phyloP scores from a whole-genome alignment of 2,329 filamentous ascomycete species.

The Pseudogymnoascus sp. region DNA sequence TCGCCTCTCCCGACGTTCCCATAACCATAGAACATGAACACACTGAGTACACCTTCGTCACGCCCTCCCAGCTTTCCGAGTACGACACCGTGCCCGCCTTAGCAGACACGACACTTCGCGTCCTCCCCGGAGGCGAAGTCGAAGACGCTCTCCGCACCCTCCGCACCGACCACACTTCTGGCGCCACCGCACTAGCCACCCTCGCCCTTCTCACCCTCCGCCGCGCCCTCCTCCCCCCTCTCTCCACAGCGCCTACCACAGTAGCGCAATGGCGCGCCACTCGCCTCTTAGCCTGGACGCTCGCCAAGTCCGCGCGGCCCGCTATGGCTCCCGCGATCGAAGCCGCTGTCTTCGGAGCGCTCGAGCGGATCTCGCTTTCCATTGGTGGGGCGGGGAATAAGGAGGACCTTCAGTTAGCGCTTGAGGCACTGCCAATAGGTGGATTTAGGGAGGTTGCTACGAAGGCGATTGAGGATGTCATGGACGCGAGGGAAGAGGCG shows the following conservation, averaged over 20 bases:
- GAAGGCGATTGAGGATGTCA: conserved; percentile 21
- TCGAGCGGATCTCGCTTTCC: conserved; percentile 25
- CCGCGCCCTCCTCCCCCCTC: conserved; percentile 34
- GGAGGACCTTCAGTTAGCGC: background rate
- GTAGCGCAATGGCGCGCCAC: conserved; percentile 47
- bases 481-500: conserved; percentile 4
- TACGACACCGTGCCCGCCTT: conserved; percentile 50
- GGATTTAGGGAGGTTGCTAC: conserved; percentile 9
- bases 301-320: conserved; percentile 58
- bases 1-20: conserved; percentile 34
- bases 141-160: conserved; percentile 40
- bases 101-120: conserved; percentile 47
- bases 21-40: conserved; percentile 57
- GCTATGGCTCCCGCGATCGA: conserved; percentile 57
- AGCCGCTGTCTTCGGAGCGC: conserved; percentile 38
- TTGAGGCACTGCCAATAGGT: background rate
- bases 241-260: conserved; percentile 19
- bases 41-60: conserved; percentile 46
- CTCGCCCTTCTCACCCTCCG: conserved; percentile 43
- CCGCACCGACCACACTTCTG: conserved; percentile 49
- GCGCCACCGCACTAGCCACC: conserved; percentile 49
- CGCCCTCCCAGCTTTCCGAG: conserved; percentile 37
- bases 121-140: conserved; percentile 40
- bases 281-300: conserved; percentile 52
- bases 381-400: background rate